A percentile compares a stretch with the other conserved stretches of the same genome.
Conservation (phyloP, 2,329 filamentous ascomycete genomes). For the Colletotrichum scovillei region DNA sequence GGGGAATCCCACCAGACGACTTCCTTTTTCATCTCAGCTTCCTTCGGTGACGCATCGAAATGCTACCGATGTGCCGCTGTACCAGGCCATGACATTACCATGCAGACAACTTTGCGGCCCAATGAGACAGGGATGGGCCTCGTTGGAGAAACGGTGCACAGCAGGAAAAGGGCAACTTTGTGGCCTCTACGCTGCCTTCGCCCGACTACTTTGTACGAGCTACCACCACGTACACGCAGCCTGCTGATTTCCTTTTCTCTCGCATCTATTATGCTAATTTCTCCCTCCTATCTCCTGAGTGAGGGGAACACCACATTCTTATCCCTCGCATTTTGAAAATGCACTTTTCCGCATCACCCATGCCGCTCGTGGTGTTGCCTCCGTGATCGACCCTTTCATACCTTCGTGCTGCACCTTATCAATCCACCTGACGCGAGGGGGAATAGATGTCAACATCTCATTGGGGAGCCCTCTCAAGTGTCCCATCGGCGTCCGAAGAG, state of each 20-base stretch:
- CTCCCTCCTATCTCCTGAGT: not conserved
- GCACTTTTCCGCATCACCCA: conserved; percentile 22
- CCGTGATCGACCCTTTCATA: not conserved
- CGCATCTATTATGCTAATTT: not conserved
- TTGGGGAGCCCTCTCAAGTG: conserved; percentile 12
- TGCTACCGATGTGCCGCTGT: not conserved
- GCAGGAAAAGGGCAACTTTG: conserved; percentile 18
- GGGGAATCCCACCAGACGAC: not conserved
- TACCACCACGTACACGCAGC: not conserved
- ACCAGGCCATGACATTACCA: not conserved
- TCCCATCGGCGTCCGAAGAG: not conserved
- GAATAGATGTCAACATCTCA: conserved; percentile 16
- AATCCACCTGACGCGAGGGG: conserved; percentile 19
- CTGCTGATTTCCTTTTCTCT: conserved; percentile 2
- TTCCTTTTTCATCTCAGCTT: not conserved
- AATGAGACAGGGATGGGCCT: conserved; percentile 25
- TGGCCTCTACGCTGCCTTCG: conserved; percentile 24
- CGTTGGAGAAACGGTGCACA: not conserved
- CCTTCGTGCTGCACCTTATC: conserved; percentile 11
- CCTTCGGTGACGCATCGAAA: not conserved
- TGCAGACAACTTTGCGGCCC: conserved; percentile 1
- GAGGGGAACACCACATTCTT: not conserved
- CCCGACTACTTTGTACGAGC: conserved; percentile 18
- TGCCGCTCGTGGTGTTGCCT: conserved; percentile 4
- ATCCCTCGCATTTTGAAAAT: conserved; percentile 13